These are phyloP conservation scores for Apiospora sp. DNA, from an alignment of 2,329 filamentous ascomycete genomes.

Conservation along the genomic window DNA sequence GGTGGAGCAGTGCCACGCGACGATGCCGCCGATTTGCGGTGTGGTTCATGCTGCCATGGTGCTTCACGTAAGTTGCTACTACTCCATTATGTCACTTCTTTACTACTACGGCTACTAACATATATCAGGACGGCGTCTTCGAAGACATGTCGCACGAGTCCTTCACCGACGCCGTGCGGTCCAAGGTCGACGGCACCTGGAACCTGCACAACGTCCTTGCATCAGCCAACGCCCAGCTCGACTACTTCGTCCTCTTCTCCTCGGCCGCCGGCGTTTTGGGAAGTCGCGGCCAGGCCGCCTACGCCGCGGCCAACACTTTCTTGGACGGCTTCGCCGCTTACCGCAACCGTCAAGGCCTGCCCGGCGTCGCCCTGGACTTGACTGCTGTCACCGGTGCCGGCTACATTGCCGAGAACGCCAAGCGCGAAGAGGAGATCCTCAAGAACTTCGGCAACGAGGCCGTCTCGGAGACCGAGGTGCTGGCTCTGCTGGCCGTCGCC, in stretches of 20 bases:
- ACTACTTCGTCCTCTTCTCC: constrained; percentile 61
- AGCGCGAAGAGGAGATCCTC: constrained; percentile 38
- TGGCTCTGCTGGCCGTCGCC: constrained; percentile 36
- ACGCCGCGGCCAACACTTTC: constrained; percentile 59
- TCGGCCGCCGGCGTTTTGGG: constrained; percentile 59
- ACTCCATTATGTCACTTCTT: neutral
- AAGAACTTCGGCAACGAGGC: constrained; percentile 31
- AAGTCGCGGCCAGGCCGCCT: constrained; percentile 60
- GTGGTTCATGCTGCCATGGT: constrained; percentile 43
- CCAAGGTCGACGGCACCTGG: constrained; percentile 61
- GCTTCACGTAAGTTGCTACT: constrained; percentile 48
- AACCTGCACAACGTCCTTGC: constrained; percentile 61
- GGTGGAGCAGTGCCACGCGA: constrained; percentile 48
- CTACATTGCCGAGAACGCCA: constrained; percentile 56
- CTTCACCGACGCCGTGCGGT: constrained; percentile 45
- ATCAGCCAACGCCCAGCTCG: constrained; percentile 45
- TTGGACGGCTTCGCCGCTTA: constrained; percentile 52
- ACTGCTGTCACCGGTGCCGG: constrained; percentile 59
- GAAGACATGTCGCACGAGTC: constrained; percentile 58
- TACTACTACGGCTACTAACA: neutral
- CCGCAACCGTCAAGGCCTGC: constrained; percentile 48
- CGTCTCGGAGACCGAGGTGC: constrained; percentile 36
- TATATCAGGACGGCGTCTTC: constrained; percentile 24
- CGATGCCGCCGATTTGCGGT: constrained; percentile 59
- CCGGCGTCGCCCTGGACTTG: constrained; percentile 59